Conservation (phyloP, 2,329 filamentous ascomycete species). For the Sporothrix inflata region DNA sequence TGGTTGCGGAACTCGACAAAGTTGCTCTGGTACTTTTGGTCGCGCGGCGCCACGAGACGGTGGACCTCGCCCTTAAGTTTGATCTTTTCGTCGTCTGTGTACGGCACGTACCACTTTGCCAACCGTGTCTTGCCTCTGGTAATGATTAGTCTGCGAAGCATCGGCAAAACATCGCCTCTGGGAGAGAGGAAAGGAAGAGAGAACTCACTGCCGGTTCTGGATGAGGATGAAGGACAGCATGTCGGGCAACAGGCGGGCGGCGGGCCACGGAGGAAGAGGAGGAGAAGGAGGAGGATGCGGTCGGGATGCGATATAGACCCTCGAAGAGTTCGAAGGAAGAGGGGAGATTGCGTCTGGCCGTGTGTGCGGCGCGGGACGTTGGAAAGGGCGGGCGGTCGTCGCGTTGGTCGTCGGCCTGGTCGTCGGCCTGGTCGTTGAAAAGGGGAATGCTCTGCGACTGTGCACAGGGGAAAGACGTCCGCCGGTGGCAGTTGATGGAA, state of each 20-base stretch:
- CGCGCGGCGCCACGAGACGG: conserved; percentile 93
- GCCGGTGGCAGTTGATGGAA: background rate
- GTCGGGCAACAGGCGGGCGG: background rate
- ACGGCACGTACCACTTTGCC: conserved; percentile 98
- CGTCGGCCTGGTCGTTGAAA: background rate
- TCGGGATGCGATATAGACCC: background rate
- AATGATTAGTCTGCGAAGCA: background rate
- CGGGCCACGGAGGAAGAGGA: background rate
- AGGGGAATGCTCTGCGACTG: background rate
- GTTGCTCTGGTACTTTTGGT: conserved; percentile 99
- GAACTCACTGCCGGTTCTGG: conserved; percentile 77
- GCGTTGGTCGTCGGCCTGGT: conserved; percentile 4
- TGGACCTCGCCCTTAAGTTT: conserved; percentile 99
- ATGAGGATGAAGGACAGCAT: conserved; percentile 88
- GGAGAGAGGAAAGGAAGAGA: too few relatives aligned
- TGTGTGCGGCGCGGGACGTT: background rate
- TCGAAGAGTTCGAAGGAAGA: too few relatives aligned
- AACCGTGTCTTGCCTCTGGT: conserved; percentile 93
- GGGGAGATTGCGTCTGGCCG: background rate
- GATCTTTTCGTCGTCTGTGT: conserved; percentile 98
- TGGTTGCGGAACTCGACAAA: conserved; percentile 96
- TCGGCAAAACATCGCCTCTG: background rate
- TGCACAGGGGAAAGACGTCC: background rate
- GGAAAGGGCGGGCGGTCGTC: conserved; percentile 9
- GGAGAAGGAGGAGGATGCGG: background rate